A percentile compares a stretch with the other conserved stretches of the same genome.
Evolutionary conservation across 345 rosid genomes (phyloP).

Genomic region (Rubroshorea leprosula): DNA sequence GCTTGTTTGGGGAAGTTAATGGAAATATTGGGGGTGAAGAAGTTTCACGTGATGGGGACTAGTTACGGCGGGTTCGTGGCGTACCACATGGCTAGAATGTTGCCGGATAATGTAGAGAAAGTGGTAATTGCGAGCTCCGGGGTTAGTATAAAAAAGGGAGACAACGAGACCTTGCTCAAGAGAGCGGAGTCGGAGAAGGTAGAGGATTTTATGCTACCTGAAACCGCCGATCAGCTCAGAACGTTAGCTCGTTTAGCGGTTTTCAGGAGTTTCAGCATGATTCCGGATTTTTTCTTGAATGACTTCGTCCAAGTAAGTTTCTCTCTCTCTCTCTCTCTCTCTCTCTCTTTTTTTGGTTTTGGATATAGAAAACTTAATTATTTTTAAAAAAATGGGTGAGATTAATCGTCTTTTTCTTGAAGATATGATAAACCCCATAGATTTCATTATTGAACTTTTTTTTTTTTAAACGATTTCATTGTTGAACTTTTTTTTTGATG

Average conservation of each 20-base stretch:
- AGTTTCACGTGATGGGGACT: conserved; percentile 59
- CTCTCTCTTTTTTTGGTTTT: no score
- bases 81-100: conserved; percentile 66
- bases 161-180: conserved; percentile 42
- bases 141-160: conserved; percentile 46
- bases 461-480: no score
- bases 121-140: conserved; percentile 90
- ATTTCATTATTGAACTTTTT: no score
- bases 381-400: no score
- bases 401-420: no score
- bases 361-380: no score
- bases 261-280: conserved; percentile 24
- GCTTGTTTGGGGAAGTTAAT: conserved; percentile 41
- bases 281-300: conserved; percentile 58
- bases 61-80: conserved; percentile 95
- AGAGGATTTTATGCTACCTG: conserved; percentile 69
- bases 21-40: conserved; percentile 38
- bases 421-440: no score
- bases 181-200: conserved; percentile 41
- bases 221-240: conserved; percentile 48
- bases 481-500: no score
- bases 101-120: conserved; percentile 65
- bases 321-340: no score
- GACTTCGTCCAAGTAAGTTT: conserved; percentile 55
- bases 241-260: conserved; percentile 46